phyloP scores from a whole-genome alignment of 352 stramenopile genomes.

The Phytophthora pseudosyringae region DNA sequence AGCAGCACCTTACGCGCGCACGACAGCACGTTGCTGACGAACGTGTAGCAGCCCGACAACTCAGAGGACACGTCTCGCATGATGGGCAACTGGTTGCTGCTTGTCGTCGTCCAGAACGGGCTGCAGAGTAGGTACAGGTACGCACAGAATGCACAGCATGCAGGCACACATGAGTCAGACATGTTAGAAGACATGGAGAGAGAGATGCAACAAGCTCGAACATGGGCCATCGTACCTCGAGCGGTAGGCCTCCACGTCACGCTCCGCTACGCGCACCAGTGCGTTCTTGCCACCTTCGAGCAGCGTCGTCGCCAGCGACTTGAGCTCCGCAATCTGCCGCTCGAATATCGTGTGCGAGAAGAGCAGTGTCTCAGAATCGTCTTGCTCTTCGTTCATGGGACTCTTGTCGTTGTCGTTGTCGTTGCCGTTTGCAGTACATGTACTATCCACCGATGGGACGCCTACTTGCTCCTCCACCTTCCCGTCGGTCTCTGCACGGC shows the following conservation, averaged over 20 bases:
- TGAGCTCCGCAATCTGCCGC: slow-evolving; percentile 57
- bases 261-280: slow-evolving; percentile 31
- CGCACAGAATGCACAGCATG: slow-evolving; percentile 1
- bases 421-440: slow-evolving; percentile 15
- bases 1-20: slow-evolving; percentile 33
- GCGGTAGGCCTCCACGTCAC: slow-evolving; percentile 47
- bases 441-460: slow-evolving; percentile 18
- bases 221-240: slow-evolving; percentile 23
- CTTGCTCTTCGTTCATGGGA: slow-evolving; percentile 27
- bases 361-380: slow-evolving; percentile 60
- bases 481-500: slow-evolving; percentile 33
- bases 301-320: slow-evolving; percentile 37
- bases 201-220: background rate
- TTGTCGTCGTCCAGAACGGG: slow-evolving; percentile 32
- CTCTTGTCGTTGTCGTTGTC: slow-evolving; percentile 12
- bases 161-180: slow-evolving; percentile 16
- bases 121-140: slow-evolving; percentile 23
- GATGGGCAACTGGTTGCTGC: slow-evolving; percentile 17
- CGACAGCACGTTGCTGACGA: slow-evolving; percentile 37
- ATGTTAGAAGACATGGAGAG: background rate
- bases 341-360: slow-evolving; percentile 84
- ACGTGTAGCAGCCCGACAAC: slow-evolving; percentile 36
- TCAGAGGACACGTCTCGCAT: slow-evolving; percentile 43
- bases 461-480: slow-evolving; percentile 8
- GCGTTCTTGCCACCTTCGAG: slow-evolving; percentile 36